phyloP scores from a whole-genome alignment of 2,329 filamentous ascomycete genomes.

The Colletotrichum truncatum region DNA sequence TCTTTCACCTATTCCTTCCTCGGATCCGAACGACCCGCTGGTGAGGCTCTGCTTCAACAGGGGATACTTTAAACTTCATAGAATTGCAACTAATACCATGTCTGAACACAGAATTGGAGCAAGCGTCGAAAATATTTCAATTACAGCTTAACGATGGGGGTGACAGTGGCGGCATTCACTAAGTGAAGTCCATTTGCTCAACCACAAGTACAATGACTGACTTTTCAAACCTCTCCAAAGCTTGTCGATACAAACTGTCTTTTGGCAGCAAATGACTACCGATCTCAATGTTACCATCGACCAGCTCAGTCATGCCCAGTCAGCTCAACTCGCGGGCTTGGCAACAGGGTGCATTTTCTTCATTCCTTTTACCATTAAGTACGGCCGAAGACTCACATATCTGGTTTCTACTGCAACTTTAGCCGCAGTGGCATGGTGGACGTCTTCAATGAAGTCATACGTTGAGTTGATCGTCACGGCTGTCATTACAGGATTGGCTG shows the following conservation, averaged over 20 bases:
- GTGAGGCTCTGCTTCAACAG: conserved; percentile 34
- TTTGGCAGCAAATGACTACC: conserved; percentile 44
- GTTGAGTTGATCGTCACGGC: conserved; percentile 26
- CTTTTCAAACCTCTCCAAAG: neutral
- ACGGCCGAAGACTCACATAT: conserved; percentile 43
- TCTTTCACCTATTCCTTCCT: conserved; percentile 23
- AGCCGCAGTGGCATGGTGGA: conserved; percentile 28
- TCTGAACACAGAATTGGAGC: conserved; percentile 39
- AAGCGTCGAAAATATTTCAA: conserved; percentile 41
- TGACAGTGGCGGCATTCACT: conserved; percentile 40
- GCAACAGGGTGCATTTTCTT: conserved; percentile 45
- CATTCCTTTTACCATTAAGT: conserved; percentile 44
- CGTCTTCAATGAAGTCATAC: conserved; percentile 20
- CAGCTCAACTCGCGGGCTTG: conserved; percentile 41
- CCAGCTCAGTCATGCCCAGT: conserved; percentile 38
- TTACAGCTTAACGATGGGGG: conserved; percentile 36
- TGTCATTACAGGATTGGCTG: conserved; percentile 42
- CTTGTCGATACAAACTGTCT: conserved; percentile 36
- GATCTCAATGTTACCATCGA: conserved; percentile 38
- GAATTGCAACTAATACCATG: neutral
- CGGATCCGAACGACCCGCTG: conserved; percentile 43
- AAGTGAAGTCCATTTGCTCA: conserved; percentile 18
- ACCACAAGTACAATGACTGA: neutral
- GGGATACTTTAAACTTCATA: neutral
- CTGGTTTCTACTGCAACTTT: conserved; percentile 32